phyloP scores from a whole-genome alignment of 2,329 filamentous ascomycete species.

The Ophidiomyces ophidiicola region DNA sequence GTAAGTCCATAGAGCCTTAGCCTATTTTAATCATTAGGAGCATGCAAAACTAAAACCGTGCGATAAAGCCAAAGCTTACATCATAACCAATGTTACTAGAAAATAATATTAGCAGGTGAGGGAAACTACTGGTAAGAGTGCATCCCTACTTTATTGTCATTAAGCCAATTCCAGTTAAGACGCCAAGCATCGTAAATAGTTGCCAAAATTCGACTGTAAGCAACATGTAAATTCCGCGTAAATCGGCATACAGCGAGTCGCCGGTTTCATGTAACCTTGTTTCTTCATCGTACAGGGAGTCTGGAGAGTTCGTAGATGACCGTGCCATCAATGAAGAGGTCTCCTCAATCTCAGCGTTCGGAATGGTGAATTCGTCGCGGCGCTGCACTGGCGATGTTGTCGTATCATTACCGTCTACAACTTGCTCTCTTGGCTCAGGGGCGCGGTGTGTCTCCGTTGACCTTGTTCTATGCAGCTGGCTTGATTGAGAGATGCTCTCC shows the following conservation, averaged over 20 bases:
- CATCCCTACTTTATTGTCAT: conserved; percentile 92
- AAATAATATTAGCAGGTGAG: conserved; percentile 21
- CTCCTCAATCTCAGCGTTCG: conserved; percentile 49
- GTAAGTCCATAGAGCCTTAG: conserved; percentile 73
- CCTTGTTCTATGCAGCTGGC: conserved; percentile 25
- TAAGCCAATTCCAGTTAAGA: conserved; percentile 83
- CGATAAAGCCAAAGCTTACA: conserved; percentile 30
- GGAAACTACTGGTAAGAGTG: not conserved
- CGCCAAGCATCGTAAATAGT: conserved; percentile 71
- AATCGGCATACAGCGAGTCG: conserved; percentile 74
- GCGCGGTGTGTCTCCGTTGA: conserved; percentile 22
- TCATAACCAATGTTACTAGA: conserved; percentile 93
- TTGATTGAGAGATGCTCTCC: conserved; percentile 20
- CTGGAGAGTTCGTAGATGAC: conserved; percentile 36
- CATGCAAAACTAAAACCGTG: not conserved
- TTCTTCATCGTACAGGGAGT: conserved; percentile 38
- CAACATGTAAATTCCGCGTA: conserved; percentile 69
- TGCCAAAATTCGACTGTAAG: conserved; percentile 75
- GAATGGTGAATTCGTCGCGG: conserved; percentile 18
- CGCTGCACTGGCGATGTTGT: conserved; percentile 25
- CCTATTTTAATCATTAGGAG: conserved; percentile 23
- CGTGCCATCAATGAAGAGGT: conserved; percentile 68
- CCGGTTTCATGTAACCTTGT: conserved; percentile 51
- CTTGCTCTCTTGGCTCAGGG: conserved; percentile 29
- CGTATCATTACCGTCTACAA: conserved; percentile 17